Evolutionary conservation across 2,329 filamentous ascomycete species (phyloP).

Genomic region (Pseudogymnoascus sp.): DNA sequence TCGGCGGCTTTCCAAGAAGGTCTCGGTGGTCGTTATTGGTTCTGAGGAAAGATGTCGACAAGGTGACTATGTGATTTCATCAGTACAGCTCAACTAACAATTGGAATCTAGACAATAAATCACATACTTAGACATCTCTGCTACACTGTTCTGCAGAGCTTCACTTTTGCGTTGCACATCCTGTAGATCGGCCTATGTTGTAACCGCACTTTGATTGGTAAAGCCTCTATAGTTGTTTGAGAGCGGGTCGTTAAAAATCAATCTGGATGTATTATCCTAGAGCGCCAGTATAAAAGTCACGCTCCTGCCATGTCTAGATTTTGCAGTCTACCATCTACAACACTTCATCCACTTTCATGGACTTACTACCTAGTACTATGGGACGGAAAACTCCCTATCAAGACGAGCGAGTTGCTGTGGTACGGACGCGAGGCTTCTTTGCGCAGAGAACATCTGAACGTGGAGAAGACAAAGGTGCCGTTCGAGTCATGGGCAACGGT

Average conservation of each 20-base stretch:
- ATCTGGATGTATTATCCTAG: conserved; percentile 36
- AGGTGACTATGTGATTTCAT: conserved; percentile 46
- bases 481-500: too few species aligned
- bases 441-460: too few species aligned
- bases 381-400: too few species aligned
- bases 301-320: too few species aligned
- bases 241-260: conserved; percentile 55
- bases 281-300: background rate
- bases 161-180: conserved; percentile 59
- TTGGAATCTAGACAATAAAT: conserved; percentile 13
- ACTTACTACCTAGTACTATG: too few species aligned
- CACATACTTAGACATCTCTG: conserved; percentile 55
- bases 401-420: too few species aligned
- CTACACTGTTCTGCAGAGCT: conserved; percentile 56
- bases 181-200: conserved; percentile 48
- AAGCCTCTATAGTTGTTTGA: conserved; percentile 57
- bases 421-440: too few species aligned
- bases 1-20: conserved; percentile 52
- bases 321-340: too few species aligned
- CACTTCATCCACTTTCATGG: too few species aligned
- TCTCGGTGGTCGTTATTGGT: conserved; percentile 36
- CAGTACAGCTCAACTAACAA: background rate
- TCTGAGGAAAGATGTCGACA: conserved; percentile 58
- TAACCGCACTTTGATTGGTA: conserved; percentile 46
- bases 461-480: too few species aligned